Conservation (phyloP, 441 rosid genomes). For the Erodium moschatum region DNA sequence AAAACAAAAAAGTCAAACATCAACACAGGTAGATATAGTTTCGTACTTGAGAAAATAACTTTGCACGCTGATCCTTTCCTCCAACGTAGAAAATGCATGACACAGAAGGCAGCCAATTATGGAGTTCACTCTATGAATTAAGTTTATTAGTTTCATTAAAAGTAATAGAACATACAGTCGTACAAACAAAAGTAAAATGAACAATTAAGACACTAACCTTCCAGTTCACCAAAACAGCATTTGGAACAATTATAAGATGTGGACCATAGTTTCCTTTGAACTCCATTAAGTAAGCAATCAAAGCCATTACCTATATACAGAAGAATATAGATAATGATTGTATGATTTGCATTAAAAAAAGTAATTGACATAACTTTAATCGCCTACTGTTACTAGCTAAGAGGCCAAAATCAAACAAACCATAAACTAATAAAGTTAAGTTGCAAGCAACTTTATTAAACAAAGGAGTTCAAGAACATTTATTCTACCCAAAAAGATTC, state of each 20-base stretch:
- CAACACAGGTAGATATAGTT: conserved; percentile 3
- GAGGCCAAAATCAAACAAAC: neutral
- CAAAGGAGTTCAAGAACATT: conserved; percentile 4
- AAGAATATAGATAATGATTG: conserved; percentile 11
- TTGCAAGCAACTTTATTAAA: neutral
- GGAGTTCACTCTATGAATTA: conserved; percentile 79
- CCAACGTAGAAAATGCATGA: conserved; percentile 98
- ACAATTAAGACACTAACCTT: conserved; percentile 55
- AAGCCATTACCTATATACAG: conserved; percentile 86
- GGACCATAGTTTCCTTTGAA: conserved; percentile 99
- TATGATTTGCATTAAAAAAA: neutral
- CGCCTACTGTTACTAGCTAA: neutral
- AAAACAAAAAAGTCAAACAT: conserved; percentile 4
- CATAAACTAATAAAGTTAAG: neutral
- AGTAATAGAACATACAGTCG: conserved; percentile 15
- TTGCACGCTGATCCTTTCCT: conserved; percentile 84
- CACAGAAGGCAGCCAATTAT: conserved; percentile 92
- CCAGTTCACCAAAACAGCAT: conserved; percentile 99
- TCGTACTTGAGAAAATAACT: conserved; percentile 87
- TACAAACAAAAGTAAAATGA: conserved; percentile 6
- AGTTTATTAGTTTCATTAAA: conserved; percentile 21
- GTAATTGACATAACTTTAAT: neutral
- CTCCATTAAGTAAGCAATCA: conserved; percentile 99
- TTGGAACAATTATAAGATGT: conserved; percentile 98
- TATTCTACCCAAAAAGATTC: conserved; percentile 10